These are phyloP conservation scores for Eucalyptus regnans DNA, from an alignment of 345 rosid species.

Conservation along the genomic window DNA sequence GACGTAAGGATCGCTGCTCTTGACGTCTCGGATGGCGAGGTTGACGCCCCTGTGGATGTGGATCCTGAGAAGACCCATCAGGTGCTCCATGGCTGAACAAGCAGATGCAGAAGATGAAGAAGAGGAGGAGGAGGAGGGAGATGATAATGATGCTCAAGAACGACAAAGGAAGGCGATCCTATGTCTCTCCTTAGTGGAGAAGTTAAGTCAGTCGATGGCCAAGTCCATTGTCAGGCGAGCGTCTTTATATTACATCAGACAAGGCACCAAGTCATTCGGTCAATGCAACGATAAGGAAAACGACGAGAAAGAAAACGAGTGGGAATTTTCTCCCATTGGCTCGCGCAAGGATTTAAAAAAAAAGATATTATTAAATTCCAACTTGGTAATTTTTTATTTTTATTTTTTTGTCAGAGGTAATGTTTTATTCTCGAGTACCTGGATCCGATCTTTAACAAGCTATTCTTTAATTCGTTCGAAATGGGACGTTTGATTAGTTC, in stretches of 20 bases:
- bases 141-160: background rate
- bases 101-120: background rate
- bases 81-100: conserved; percentile 40
- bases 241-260: background rate
- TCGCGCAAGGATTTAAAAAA: background rate
- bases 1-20: conserved; percentile 87
- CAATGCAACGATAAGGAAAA: background rate
- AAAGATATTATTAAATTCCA: background rate
- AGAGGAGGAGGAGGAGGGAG: background rate
- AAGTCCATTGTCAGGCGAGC: background rate
- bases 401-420: no score
- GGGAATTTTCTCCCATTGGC: background rate
- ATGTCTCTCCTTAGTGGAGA: background rate
- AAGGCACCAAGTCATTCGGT: background rate
- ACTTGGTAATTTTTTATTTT: background rate
- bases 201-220: background rate
- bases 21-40: conserved; percentile 85
- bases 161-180: background rate
- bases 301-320: background rate
- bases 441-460: background rate
- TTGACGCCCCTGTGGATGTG: conserved; percentile 72
- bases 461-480: background rate
- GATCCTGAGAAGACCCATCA: conserved; percentile 66
- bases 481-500: background rate
- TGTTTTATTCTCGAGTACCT: background rate